Conservation (phyloP, 2,329 filamentous ascomycete genomes). For the Gyromitra esculenta region DNA sequence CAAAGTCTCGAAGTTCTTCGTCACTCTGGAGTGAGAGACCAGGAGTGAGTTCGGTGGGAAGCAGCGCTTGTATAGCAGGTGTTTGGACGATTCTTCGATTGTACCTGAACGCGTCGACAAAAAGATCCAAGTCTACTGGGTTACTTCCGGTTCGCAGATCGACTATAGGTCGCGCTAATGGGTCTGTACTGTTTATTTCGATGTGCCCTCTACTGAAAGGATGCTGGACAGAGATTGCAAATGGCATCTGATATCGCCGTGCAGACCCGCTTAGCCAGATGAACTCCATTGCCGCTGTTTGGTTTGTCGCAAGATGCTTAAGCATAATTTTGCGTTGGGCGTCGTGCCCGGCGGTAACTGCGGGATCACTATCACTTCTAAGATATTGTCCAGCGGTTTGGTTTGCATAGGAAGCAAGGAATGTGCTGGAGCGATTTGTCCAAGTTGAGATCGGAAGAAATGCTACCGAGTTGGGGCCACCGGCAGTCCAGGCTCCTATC, state of each 20-base stretch:
- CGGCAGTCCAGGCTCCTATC: slow-evolving; percentile 59
- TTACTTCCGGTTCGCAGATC: slow-evolving; percentile 62
- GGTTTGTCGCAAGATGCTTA: slow-evolving; percentile 57
- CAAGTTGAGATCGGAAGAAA: slow-evolving; percentile 59
- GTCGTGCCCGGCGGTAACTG: slow-evolving; percentile 61
- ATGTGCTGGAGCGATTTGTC: slow-evolving; percentile 57
- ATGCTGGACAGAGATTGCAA: slow-evolving; percentile 60
- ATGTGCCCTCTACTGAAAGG: slow-evolving; percentile 62
- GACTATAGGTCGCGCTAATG: slow-evolving; percentile 60
- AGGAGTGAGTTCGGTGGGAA: slow-evolving; percentile 60
- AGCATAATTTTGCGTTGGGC: slow-evolving; percentile 60
- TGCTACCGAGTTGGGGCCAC: slow-evolving; percentile 57
- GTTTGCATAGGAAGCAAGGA: slow-evolving; percentile 39
- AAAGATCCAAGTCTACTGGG: slow-evolving; percentile 60
- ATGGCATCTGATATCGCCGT: slow-evolving; percentile 56
- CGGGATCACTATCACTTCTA: slow-evolving; percentile 59
- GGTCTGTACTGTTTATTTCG: slow-evolving; percentile 60
- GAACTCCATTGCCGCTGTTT: slow-evolving; percentile 59
- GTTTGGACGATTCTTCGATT: slow-evolving; percentile 61
- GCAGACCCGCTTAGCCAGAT: slow-evolving; percentile 57
- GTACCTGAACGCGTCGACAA: slow-evolving; percentile 60
- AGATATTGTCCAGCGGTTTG: slow-evolving; percentile 60
- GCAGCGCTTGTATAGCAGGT: slow-evolving; percentile 58
- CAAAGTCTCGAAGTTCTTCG: slow-evolving; percentile 57
- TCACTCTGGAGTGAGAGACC: slow-evolving; percentile 58